Evolutionary conservation across 192 early-diverging fungal genomes (phyloP), one percentile per base, ranked within the genome.

Genomic region (Funneliformis mosseae): DNA sequence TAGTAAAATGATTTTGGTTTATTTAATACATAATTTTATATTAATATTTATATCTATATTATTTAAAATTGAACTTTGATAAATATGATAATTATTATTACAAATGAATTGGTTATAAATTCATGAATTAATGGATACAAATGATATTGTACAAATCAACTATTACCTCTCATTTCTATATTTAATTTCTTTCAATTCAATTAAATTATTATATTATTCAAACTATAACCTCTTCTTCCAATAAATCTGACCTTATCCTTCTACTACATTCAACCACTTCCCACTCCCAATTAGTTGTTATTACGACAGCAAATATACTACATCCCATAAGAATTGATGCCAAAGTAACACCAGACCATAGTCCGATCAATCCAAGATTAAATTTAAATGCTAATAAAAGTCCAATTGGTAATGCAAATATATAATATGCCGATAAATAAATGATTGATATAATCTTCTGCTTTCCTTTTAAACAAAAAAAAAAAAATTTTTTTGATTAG

Each of bases 331-430:
- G 69, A 60, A 84, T 83, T 8, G 90, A 83, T 10, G 86, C 93
- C 12, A 87, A 77, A 55, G 87, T 89, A 4, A 91, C 72, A 38
- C 90, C 89, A 21, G 79, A 75, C 93, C 93, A 94, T 27, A 94
- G 82, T 21, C 93, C 93, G 28, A 84, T 80, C 28, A 93, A 86
- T 21, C 89, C 88, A 87, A 87, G 86, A 21, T 82, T 77, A 16
- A 86, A 63, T 67, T 83, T 80, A 79, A 95, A 87, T 39, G 93
- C 87, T 71, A 93, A 81, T 33, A 87, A 41, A 12, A 90, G 81
- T 9, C 90, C 91, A 12, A 91, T n/a, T 7, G 94, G 95, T 63
- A 95, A 76, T 8, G 89, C 93, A 14, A 94, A 74, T 16, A 90
- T 66, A 81, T 96, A 96, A 79, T 94, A 95, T 21, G 85, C 83